These are phyloP conservation scores for Phytophthora brassicae DNA, from an alignment of 352 stramenopile genomes.

Conservation along the genomic window DNA sequence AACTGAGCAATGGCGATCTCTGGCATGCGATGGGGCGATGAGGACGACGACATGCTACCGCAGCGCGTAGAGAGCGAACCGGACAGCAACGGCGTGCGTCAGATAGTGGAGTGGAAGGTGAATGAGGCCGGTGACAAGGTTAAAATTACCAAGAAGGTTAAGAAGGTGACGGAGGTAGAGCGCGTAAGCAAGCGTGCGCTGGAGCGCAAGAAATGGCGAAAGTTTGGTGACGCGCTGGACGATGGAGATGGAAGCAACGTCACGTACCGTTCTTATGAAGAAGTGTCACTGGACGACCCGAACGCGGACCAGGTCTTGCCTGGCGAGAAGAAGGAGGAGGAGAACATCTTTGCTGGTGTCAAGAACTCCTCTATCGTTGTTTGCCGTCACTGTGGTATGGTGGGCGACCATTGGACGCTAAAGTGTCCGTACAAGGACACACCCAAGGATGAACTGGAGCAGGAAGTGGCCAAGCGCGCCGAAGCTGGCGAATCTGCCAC, in stretches of 20 bases:
- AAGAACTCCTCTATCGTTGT: slow-evolving; percentile 90
- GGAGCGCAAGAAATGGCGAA: slow-evolving; percentile 82
- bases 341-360: slow-evolving; percentile 86
- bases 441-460: slow-evolving; percentile 72
- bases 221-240: slow-evolving; percentile 81
- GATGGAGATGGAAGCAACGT: slow-evolving; percentile 81
- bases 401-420: slow-evolving; percentile 89
- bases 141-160: slow-evolving; percentile 90
- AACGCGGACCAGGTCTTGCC: slow-evolving; percentile 86
- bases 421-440: slow-evolving; percentile 93
- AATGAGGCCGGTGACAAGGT: slow-evolving; percentile 90
- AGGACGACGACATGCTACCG: slow-evolving; percentile 80
- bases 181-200: slow-evolving; percentile 82
- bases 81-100: slow-evolving; percentile 79
- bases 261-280: slow-evolving; percentile 86
- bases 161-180: slow-evolving; percentile 85
- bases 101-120: slow-evolving; percentile 90
- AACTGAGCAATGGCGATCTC: slow-evolving; percentile 75
- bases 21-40: slow-evolving; percentile 68
- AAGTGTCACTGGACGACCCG: slow-evolving; percentile 80
- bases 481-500: slow-evolving; percentile 31
- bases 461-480: slow-evolving; percentile 63
- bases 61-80: slow-evolving; percentile 82
- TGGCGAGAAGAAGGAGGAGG: slow-evolving; percentile 88
- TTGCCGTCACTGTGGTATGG: slow-evolving; percentile 90